phyloP scores from a whole-genome alignment of 768 basidiomycete species.

The Lentinula sp. region DNA sequence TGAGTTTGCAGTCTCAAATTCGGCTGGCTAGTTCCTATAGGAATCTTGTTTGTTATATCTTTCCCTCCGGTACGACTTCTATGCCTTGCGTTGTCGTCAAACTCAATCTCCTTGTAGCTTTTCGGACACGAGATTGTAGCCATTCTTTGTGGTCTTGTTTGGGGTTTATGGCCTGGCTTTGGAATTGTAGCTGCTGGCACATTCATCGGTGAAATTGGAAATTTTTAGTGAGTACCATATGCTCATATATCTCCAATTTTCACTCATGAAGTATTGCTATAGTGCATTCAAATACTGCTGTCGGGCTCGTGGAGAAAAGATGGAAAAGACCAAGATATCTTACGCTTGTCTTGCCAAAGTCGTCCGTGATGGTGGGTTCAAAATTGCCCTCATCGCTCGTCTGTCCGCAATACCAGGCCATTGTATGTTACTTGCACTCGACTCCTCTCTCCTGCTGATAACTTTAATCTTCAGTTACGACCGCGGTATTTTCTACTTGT shows the following conservation, averaged over 20 bases:
- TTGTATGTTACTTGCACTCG: constrained; percentile 38
- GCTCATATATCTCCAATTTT: not conserved
- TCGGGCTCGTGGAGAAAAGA: constrained; percentile 65
- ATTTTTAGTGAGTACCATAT: constrained; percentile 64
- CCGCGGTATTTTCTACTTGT: constrained; percentile 82
- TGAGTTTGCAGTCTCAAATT: constrained; percentile 33
- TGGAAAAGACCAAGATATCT: constrained; percentile 50
- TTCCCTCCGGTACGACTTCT: constrained; percentile 64
- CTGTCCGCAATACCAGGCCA: constrained; percentile 84
- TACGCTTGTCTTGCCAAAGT: constrained; percentile 62
- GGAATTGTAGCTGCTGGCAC: constrained; percentile 82
- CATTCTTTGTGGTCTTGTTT: constrained; percentile 83
- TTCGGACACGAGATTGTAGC: constrained; percentile 93
- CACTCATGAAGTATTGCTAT: not conserved
- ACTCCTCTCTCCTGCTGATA: not conserved
- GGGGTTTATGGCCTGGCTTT: constrained; percentile 85
- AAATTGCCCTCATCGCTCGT: constrained; percentile 70
- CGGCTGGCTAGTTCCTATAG: constrained; percentile 80
- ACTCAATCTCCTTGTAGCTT: constrained; percentile 33
- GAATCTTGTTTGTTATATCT: constrained; percentile 74
- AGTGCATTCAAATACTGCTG: constrained; percentile 86
- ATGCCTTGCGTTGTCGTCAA: not conserved
- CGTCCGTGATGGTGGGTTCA: constrained; percentile 86
- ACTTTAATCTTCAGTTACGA: constrained; percentile 54
- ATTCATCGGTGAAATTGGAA: constrained; percentile 80